Percentiles rank a stretch among this genome's conserved stretches.
Evolutionary conservation across 208 protist species (phyloP).

Genomic region (Leptomonas seymouri): DNA sequence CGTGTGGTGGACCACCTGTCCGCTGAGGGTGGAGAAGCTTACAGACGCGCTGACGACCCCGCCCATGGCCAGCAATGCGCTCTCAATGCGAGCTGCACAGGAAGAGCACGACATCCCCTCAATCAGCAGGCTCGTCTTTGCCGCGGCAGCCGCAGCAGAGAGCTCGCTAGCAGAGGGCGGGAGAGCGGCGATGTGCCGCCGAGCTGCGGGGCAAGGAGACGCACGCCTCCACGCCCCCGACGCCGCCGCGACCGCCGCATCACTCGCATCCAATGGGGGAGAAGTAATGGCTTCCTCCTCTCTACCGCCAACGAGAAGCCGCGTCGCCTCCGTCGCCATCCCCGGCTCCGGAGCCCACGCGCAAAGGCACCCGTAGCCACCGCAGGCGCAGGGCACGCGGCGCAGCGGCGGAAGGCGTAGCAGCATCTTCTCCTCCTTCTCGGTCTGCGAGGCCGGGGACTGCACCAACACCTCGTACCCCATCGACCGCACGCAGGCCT

Average conservation of each 20-base stretch:
- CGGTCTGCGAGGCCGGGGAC: background rate
- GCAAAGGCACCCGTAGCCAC: slow-evolving; percentile 33
- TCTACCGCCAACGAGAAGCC: slow-evolving; percentile 9
- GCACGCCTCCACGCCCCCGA: background rate
- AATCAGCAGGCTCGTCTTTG: slow-evolving; percentile 54
- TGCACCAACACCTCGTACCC: slow-evolving; percentile 27
- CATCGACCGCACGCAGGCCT: slow-evolving; percentile 15
- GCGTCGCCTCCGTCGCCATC: slow-evolving; percentile 32
- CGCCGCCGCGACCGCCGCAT: no score
- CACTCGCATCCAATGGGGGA: no score
- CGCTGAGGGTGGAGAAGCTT: slow-evolving; percentile 78
- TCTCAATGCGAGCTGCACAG: slow-evolving; percentile 91
- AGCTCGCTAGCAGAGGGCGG: background rate
- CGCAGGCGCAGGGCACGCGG: slow-evolving; percentile 32
- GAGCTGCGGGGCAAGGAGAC: background rate
- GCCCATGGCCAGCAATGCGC: slow-evolving; percentile 31
- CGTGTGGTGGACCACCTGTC: slow-evolving; percentile 46
- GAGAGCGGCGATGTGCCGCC: background rate
- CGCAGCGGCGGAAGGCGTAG: slow-evolving; percentile 12
- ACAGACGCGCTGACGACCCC: slow-evolving; percentile 62
- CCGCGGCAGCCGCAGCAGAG: background rate
- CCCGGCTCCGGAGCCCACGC: slow-evolving; percentile 23
- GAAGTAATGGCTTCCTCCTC: no score
- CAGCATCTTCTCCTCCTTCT: background rate
- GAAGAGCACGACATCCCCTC: slow-evolving; percentile 94